Conservation (phyloP, 495 filamentous ascomycete genomes). For the Neurospora discreta region DNA sequence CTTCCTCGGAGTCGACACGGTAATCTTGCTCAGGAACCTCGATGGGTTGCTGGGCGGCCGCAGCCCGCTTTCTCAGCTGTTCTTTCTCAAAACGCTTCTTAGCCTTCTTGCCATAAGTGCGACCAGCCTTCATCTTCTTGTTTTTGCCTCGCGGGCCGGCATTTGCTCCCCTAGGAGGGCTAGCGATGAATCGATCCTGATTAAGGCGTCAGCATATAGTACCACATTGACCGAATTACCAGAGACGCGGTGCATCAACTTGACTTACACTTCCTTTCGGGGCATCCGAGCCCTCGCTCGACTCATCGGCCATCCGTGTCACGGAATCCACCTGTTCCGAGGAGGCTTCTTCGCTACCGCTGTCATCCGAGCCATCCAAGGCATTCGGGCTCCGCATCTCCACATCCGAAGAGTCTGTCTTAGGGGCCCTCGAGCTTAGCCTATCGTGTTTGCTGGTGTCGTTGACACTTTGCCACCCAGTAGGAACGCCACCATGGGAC, state of each 20-base stretch:
- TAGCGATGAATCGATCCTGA: background rate
- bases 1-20: conserved; percentile 29
- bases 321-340: conserved; percentile 4
- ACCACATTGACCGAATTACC: background rate
- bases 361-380: conserved; percentile 30
- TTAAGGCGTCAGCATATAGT: background rate
- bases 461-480: conserved; percentile 49
- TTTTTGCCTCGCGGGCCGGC: conserved; percentile 13
- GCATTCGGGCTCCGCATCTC: conserved; percentile 22
- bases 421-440: conserved; percentile 41
- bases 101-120: conserved; percentile 28
- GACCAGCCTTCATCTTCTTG: conserved; percentile 26
- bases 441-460: conserved; percentile 44
- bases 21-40: conserved; percentile 8
- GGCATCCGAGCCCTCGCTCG: conserved; percentile 31
- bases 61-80: conserved; percentile 4
- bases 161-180: background rate
- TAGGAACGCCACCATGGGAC: conserved; percentile 41
- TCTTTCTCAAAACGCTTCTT: conserved; percentile 26
- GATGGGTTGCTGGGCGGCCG: conserved; percentile 19
- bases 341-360: conserved; percentile 23
- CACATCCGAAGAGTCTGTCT: conserved; percentile 19
- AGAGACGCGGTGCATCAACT: background rate
- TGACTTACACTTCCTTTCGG: conserved; percentile 21
- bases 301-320: conserved; percentile 43